These are phyloP conservation scores for Lippia alba DNA, from an alignment of 305 asterid species.

Conservation along the genomic window DNA sequence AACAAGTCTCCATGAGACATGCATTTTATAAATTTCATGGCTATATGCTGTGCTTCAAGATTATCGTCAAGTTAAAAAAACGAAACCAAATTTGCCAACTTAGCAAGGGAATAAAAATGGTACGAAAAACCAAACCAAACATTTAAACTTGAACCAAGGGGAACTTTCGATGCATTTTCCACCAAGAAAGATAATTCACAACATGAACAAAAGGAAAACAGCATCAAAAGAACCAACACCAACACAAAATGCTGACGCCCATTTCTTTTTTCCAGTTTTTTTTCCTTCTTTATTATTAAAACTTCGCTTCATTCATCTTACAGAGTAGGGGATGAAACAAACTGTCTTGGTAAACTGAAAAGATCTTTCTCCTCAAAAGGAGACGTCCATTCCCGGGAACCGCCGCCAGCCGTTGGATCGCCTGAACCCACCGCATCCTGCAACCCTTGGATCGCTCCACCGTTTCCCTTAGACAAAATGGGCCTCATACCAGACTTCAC, in stretches of 20 bases:
- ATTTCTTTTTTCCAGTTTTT: constrained; percentile 37
- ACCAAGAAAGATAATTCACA: constrained; percentile 32
- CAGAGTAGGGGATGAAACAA: constrained; percentile 78
- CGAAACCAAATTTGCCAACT: background rate
- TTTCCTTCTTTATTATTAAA: constrained; percentile 41
- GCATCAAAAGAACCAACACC: constrained; percentile 55
- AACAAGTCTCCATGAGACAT: too few relatives aligned
- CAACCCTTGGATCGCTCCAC: constrained; percentile 41
- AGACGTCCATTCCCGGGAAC: constrained; percentile 79
- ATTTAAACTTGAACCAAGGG: constrained; percentile 32
- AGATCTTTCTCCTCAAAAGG: constrained; percentile 88
- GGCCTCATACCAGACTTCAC: constrained; percentile 48
- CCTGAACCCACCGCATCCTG: constrained; percentile 43
- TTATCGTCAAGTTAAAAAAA: too few relatives aligned
- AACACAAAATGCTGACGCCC: constrained; percentile 47
- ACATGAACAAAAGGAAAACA: constrained; percentile 40
- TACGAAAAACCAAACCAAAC: background rate
- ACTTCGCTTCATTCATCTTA: constrained; percentile 43
- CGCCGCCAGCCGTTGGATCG: constrained; percentile 41
- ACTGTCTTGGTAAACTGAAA: constrained; percentile 76
- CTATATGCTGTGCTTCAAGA: too few relatives aligned
- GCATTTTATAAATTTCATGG: too few relatives aligned
- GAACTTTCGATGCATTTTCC: constrained; percentile 41
- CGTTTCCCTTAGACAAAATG: constrained; percentile 43
- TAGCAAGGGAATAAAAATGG: background rate